These are phyloP conservation scores for Eucalyptus tenuipes DNA, from an alignment of 345 rosid species.

Conservation along the genomic window DNA sequence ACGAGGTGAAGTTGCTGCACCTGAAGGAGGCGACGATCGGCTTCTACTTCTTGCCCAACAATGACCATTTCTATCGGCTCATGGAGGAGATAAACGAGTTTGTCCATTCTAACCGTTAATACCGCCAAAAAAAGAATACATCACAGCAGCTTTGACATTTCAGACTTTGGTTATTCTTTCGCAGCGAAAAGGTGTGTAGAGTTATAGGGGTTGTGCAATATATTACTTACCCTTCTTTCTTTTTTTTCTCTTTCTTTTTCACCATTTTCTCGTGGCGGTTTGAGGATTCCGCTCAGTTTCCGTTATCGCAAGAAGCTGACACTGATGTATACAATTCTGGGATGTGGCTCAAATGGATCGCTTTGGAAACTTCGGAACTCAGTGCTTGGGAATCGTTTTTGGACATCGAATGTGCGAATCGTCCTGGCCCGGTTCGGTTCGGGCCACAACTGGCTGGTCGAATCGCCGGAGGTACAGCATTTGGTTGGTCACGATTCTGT, in stretches of 20 bases:
- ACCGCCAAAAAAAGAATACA: background rate
- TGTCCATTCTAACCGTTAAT: slow-evolving; percentile 1
- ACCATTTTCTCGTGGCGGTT: background rate
- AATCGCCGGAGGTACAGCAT: background rate
- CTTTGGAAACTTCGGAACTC: background rate
- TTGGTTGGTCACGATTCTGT: background rate
- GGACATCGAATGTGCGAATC: background rate
- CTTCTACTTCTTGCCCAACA: slow-evolving; percentile 14
- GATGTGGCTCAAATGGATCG: background rate
- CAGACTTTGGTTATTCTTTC: background rate
- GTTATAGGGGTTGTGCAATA: background rate
- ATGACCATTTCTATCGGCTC: slow-evolving; percentile 9
- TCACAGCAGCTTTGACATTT: background rate
- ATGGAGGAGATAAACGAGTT: slow-evolving; percentile 15
- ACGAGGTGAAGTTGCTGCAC: slow-evolving; percentile 9
- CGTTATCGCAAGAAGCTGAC: background rate
- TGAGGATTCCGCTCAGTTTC: background rate
- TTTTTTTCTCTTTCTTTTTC: background rate
- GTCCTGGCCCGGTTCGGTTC: background rate
- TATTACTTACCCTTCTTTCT: background rate
- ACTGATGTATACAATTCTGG: background rate
- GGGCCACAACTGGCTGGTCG: background rate
- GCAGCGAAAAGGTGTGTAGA: background rate
- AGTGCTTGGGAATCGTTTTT: background rate
- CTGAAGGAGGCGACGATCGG: slow-evolving; percentile 13